A percentile compares a stretch with the other conserved stretches of the same genome.
phyloP scores from a whole-genome alignment of 2,329 filamentous ascomycete genomes.

The Colletotrichum sp. region DNA sequence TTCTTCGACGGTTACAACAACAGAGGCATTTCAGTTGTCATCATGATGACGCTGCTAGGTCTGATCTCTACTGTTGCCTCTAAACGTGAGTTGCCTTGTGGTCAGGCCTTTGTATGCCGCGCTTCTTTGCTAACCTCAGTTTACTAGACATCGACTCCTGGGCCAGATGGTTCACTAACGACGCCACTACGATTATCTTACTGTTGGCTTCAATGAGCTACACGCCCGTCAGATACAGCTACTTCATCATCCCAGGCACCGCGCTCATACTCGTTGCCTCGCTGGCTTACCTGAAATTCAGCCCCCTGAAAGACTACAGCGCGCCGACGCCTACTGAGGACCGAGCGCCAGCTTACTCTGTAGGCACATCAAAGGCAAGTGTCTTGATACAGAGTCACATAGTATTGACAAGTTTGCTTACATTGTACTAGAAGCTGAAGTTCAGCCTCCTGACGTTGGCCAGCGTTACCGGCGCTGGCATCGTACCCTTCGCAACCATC shows the following conservation, averaged over 20 bases:
- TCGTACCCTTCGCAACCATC: slow-evolving; percentile 20
- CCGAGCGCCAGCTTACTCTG: not conserved
- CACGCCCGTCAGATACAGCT: slow-evolving; percentile 26
- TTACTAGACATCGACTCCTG: slow-evolving; percentile 31
- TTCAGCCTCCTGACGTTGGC: not conserved
- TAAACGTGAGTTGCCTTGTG: slow-evolving; percentile 23
- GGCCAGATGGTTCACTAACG: slow-evolving; percentile 34
- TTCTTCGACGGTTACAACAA: slow-evolving; percentile 25
- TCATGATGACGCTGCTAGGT: slow-evolving; percentile 32
- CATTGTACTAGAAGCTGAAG: not conserved
- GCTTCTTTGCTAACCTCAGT: not conserved
- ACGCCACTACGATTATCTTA: slow-evolving; percentile 30
- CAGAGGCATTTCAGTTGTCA: slow-evolving; percentile 31
- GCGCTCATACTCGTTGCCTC: slow-evolving; percentile 31
- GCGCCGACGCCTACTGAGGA: not conserved
- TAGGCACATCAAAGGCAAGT: not conserved
- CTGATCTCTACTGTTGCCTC: slow-evolving; percentile 33
- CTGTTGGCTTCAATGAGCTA: slow-evolving; percentile 30
- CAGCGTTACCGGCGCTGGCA: slow-evolving; percentile 16
- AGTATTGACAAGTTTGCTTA: not conserved
- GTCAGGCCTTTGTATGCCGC: accelerated
- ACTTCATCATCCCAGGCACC: slow-evolving; percentile 30
- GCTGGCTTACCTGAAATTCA: slow-evolving; percentile 30
- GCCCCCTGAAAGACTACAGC: slow-evolving; percentile 21
- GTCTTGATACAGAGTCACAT: accelerated